A percentile compares a stretch with the other conserved stretches of the same genome.
Evolutionary conservation across 2,329 filamentous ascomycete species (phyloP).

Genomic region (Colletotrichum agaves): DNA sequence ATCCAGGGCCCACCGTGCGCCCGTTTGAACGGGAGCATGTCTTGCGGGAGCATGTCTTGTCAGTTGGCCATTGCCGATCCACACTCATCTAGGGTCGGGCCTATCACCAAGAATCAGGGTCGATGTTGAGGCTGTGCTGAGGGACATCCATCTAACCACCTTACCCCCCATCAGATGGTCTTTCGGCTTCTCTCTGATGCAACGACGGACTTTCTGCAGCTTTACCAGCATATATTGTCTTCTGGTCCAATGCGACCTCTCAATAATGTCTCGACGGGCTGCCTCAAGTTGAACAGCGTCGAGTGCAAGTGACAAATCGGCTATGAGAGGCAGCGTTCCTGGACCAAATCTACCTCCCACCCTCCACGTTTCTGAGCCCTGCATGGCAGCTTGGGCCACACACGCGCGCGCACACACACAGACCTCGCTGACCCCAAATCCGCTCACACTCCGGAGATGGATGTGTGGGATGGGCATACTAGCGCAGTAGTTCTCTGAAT

Average conservation of each 20-base stretch:
- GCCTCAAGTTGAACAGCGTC: not conserved
- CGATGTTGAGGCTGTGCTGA: slow-evolving; percentile 27
- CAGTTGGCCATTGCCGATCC: slow-evolving; percentile 21
- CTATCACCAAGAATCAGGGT: slow-evolving; percentile 23
- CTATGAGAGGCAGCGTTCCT: slow-evolving; percentile 20
- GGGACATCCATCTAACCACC: slow-evolving; percentile 11
- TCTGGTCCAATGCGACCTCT: slow-evolving; percentile 9
- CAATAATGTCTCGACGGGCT: not conserved
- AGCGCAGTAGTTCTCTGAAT: not conserved
- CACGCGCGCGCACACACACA: not conserved
- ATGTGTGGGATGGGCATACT: not conserved
- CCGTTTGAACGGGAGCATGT: slow-evolving; percentile 6
- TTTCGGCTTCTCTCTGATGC: slow-evolving; percentile 6
- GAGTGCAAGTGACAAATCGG: slow-evolving; percentile 21
- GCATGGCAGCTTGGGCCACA: slow-evolving; percentile 29
- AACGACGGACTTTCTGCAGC: slow-evolving; percentile 15
- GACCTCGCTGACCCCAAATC: slow-evolving; percentile 6
- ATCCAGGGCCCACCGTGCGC: slow-evolving; percentile 19
- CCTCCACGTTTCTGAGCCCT: slow-evolving; percentile 32
- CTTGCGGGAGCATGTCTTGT: no score
- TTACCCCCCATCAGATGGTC: not conserved
- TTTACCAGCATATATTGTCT: slow-evolving; percentile 9
- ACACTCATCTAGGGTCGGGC: slow-evolving; percentile 5
- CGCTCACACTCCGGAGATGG: slow-evolving; percentile 11
- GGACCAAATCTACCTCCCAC: slow-evolving; percentile 10